phyloP scores from a whole-genome alignment of 768 basidiomycete species.

The Suillus ampliporus region DNA sequence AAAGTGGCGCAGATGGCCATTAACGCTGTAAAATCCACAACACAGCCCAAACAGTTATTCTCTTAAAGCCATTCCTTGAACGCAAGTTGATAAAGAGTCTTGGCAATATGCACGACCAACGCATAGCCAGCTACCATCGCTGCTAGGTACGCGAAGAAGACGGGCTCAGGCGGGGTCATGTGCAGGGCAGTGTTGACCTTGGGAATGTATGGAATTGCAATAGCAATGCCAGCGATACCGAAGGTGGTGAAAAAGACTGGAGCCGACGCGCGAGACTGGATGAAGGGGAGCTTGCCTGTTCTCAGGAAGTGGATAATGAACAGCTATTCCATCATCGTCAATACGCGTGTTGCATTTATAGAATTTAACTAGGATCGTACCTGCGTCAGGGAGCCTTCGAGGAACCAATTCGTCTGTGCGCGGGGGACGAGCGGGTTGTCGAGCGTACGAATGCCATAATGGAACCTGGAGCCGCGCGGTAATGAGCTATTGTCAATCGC shows the following conservation, averaged over 20 bases:
- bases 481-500: background rate
- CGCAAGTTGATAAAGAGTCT: slow-evolving; percentile 30
- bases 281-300: slow-evolving; percentile 36
- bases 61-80: slow-evolving; percentile 38
- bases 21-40: background rate
- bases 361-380: slow-evolving; percentile 19
- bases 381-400: slow-evolving; percentile 43
- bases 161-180: slow-evolving; percentile 32
- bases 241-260: slow-evolving; percentile 35
- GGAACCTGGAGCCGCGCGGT: slow-evolving; percentile 27
- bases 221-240: slow-evolving; percentile 36
- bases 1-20: background rate
- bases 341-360: background rate
- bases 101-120: slow-evolving; percentile 32
- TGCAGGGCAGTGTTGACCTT: slow-evolving; percentile 36
- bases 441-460: slow-evolving; percentile 33
- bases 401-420: slow-evolving; percentile 44
- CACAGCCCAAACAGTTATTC: background rate
- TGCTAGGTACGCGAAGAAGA: slow-evolving; percentile 35
- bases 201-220: slow-evolving; percentile 40
- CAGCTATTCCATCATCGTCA: slow-evolving; percentile 24
- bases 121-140: slow-evolving; percentile 29
- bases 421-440: slow-evolving; percentile 36
- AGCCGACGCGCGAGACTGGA: slow-evolving; percentile 37
- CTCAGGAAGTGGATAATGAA: slow-evolving; percentile 40